A percentile compares a stretch with the other conserved stretches of the same genome.
phyloP scores from a whole-genome alignment of 2,329 filamentous ascomycete species.

The Elsinoe arachidis region DNA sequence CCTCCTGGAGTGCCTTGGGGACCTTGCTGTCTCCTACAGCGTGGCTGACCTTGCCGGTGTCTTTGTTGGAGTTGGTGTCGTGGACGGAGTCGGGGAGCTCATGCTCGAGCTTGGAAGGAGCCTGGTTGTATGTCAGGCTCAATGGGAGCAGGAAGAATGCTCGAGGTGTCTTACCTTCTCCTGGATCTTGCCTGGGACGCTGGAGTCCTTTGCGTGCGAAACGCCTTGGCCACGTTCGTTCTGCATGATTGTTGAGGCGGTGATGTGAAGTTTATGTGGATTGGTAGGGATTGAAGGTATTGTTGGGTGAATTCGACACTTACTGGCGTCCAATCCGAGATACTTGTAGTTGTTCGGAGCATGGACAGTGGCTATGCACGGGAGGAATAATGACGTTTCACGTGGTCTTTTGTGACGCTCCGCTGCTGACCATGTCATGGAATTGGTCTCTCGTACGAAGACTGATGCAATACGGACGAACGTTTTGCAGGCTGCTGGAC shows the following conservation, averaged over 20 bases:
- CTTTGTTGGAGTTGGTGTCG: slow-evolving; percentile 27
- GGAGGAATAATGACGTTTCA: neutral
- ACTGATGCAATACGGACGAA: no score
- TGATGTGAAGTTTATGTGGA: neutral
- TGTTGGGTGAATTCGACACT: neutral
- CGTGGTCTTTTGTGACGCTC: slow-evolving; percentile 1
- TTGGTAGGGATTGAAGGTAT: neutral
- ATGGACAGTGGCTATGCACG: neutral
- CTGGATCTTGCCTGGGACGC: slow-evolving; percentile 32
- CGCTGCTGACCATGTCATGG: neutral
- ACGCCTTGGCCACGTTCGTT: slow-evolving; percentile 33
- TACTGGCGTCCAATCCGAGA: neutral
- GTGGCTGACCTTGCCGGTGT: slow-evolving; percentile 33
- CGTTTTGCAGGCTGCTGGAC: no score
- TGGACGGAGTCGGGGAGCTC: slow-evolving; percentile 33
- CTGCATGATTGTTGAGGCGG: slow-evolving; percentile 12
- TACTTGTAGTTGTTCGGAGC: neutral
- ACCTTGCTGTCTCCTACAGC: slow-evolving; percentile 34
- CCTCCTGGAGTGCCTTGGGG: slow-evolving; percentile 37
- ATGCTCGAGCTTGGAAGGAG: slow-evolving; percentile 31
- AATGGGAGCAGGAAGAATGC: neutral
- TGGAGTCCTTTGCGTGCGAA: slow-evolving; percentile 35
- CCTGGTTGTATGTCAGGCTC: slow-evolving; percentile 15
- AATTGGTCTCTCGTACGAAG: neutral
- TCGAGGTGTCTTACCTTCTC: slow-evolving; percentile 24